These are phyloP conservation scores for Saturnispora besseyi DNA, from an alignment of 805 yeast genomes.

Conservation along the genomic window DNA sequence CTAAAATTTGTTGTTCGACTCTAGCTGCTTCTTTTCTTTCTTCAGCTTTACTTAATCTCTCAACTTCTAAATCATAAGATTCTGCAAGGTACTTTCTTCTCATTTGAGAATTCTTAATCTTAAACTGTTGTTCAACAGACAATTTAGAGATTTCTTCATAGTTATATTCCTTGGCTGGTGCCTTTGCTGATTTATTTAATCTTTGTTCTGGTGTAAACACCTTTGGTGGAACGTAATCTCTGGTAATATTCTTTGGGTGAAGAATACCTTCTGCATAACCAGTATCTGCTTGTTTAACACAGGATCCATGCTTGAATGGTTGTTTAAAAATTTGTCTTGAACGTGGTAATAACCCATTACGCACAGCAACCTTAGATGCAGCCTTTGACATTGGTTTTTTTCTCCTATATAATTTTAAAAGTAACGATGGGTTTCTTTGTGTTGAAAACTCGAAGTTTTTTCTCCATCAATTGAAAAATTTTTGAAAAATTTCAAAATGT, in stretches of 20 bases:
- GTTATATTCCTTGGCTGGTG: constrained; percentile 31
- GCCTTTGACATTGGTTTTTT: constrained; percentile 38
- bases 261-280: constrained; percentile 68
- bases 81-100: constrained; percentile 65
- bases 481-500: not conserved
- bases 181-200: constrained; percentile 43
- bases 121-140: constrained; percentile 36
- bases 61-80: constrained; percentile 37
- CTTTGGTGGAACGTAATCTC: constrained; percentile 45
- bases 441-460: not conserved
- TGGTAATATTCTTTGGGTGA: constrained; percentile 54
- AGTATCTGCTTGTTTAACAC: constrained; percentile 39
- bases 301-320: constrained; percentile 47
- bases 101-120: constrained; percentile 46
- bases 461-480: not conserved
- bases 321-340: constrained; percentile 69
- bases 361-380: constrained; percentile 44
- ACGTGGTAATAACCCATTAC: constrained; percentile 76
- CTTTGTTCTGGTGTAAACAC: constrained; percentile 53
- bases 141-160: constrained; percentile 27
- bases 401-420: not conserved
- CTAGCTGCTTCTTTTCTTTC: constrained; percentile 22
- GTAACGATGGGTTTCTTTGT: not conserved
- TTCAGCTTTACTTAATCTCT: constrained; percentile 26
- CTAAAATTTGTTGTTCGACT: constrained; percentile 24